Evolutionary conservation across 2,329 filamentous ascomycete genomes (phyloP).

Genomic region (Paecilomyces formosus): DNA sequence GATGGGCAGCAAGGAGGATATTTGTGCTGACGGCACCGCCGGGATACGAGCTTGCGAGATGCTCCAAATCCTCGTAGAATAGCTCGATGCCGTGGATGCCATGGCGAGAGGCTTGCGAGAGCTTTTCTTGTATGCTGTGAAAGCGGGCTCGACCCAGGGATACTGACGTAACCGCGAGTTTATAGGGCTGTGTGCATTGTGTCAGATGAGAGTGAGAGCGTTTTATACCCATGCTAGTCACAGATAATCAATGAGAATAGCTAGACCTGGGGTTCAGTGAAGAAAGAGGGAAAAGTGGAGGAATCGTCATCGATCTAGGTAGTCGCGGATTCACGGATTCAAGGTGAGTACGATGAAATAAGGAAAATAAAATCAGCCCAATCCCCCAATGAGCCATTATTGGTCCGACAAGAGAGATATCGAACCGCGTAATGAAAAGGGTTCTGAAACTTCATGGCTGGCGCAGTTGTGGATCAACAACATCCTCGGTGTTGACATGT

Average conservation of each 20-base stretch:
- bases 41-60: constrained; percentile 45
- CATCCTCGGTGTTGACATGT: neutral
- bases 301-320: neutral
- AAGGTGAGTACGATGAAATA: neutral
- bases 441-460: neutral
- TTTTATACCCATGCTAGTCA: neutral
- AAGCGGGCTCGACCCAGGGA: constrained; percentile 63
- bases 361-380: neutral
- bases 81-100: constrained; percentile 63
- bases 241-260: neutral
- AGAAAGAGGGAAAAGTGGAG: neutral
- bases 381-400: neutral
- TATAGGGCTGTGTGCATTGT: neutral
- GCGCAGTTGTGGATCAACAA: neutral
- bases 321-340: neutral
- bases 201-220: neutral
- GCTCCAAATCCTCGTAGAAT: constrained; percentile 65
- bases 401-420: neutral
- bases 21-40: constrained; percentile 31
- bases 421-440: neutral
- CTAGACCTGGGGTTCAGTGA: neutral
- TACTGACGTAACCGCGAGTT: constrained; percentile 61
- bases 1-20: constrained; percentile 49
- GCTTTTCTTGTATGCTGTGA: constrained; percentile 57
- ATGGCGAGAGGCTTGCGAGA: constrained; percentile 56